Evolutionary conservation across 208 protist genomes (phyloP).

Genomic region (Crithidia bombi): DNA sequence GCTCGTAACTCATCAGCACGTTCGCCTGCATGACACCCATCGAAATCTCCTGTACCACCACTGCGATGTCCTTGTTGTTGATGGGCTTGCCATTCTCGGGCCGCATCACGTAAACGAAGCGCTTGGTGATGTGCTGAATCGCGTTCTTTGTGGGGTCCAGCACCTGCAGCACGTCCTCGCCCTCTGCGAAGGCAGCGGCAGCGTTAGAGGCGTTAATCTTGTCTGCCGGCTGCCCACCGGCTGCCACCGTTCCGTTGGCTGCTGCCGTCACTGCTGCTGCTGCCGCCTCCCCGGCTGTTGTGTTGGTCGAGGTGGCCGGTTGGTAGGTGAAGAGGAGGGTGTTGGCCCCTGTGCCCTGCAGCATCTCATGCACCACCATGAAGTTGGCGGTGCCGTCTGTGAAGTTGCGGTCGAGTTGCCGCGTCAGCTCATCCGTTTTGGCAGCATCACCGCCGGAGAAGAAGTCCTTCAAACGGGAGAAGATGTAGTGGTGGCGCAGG

Average conservation of each 20-base stretch:
- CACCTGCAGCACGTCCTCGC: constrained; percentile 73
- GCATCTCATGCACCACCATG: constrained; percentile 84
- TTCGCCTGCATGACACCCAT: constrained; percentile 90
- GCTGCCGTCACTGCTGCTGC: background rate
- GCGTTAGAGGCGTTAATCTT: constrained; percentile 14
- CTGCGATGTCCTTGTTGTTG: constrained; percentile 68
- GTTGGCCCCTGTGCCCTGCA: constrained; percentile 78
- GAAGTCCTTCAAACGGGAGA: constrained; percentile 88
- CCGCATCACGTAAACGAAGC: constrained; percentile 85
- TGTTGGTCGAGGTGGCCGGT: constrained; percentile 17
- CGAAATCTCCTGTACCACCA: constrained; percentile 82
- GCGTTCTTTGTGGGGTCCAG: constrained; percentile 64
- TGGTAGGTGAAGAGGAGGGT: constrained; percentile 90
- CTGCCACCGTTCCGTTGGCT: background rate
- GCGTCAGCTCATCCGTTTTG: constrained; percentile 62
- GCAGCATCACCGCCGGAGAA: constrained; percentile 77
- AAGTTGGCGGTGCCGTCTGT: constrained; percentile 86
- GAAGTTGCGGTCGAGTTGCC: constrained; percentile 77
- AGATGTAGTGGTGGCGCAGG: constrained; percentile 86
- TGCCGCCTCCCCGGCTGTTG: constrained; percentile 17
- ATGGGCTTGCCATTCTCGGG: constrained; percentile 64
- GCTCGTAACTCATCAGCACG: constrained; percentile 84
- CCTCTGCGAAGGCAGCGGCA: constrained; percentile 6
- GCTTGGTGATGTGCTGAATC: constrained; percentile 73
- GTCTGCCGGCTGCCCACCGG: background rate